Percentiles rank a stretch among this genome's conserved stretches.
Evolutionary conservation across 257 asterid species (phyloP).

Genomic region (Lycium barbarum): DNA sequence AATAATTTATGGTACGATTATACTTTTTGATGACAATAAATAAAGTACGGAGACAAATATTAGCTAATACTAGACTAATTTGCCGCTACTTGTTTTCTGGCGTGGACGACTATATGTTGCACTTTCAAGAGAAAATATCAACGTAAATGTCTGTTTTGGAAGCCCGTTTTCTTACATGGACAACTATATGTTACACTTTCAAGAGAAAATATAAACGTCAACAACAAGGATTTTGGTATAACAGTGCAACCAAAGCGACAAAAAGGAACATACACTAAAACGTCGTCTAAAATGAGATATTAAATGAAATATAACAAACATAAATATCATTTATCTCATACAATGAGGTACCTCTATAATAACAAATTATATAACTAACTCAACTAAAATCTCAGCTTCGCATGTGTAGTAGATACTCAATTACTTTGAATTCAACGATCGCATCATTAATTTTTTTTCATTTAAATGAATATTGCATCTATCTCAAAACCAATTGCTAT

Average conservation of each 20-base stretch:
- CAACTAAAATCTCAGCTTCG: neutral
- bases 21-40: too few species aligned
- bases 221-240: neutral
- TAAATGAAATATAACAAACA: neutral
- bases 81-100: too few species aligned
- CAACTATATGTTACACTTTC: neutral
- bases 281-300: neutral
- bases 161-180: neutral
- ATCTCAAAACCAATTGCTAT: too few species aligned
- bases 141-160: too few species aligned
- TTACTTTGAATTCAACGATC: neutral
- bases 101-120: too few species aligned
- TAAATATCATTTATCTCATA: neutral
- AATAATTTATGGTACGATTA: too few species aligned
- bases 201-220: neutral
- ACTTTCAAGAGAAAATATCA: too few species aligned
- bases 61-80: too few species aligned
- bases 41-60: too few species aligned
- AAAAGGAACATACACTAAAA: neutral
- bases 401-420: neutral
- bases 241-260: neutral
- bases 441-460: too few species aligned
- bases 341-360: neutral
- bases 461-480: too few species aligned
- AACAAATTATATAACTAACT: neutral